Evolutionary conservation across 345 rosid genomes (phyloP).

Genomic region (Lumnitzera littorea): DNA sequence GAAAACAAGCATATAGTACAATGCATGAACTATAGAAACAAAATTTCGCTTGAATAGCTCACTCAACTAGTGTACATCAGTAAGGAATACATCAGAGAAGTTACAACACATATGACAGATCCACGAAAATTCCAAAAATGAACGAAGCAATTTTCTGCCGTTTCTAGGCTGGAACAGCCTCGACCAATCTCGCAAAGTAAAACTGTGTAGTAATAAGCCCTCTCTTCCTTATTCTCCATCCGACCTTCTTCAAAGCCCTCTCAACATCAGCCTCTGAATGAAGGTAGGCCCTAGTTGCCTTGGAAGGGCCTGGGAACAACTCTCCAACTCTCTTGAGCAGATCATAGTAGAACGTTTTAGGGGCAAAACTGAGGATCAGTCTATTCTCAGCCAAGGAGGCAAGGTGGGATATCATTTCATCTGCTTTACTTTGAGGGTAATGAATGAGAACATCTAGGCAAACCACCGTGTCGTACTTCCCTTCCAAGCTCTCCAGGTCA

Average conservation of each 20-base stretch:
- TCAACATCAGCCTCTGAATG: slow-evolving; percentile 90
- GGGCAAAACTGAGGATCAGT: slow-evolving; percentile 82
- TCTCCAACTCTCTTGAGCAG: slow-evolving; percentile 77
- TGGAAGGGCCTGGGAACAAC: slow-evolving; percentile 95
- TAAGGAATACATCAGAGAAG: too few relatives aligned
- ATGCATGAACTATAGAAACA: too few relatives aligned
- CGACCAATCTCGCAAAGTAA: slow-evolving; percentile 78
- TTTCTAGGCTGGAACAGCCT: slow-evolving; percentile 62
- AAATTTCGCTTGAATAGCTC: too few relatives aligned
- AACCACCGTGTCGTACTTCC: slow-evolving; percentile 72
- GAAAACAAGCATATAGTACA: too few relatives aligned
- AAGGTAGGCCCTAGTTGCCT: slow-evolving; percentile 90
- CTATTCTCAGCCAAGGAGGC: slow-evolving; percentile 83
- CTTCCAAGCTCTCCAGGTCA: slow-evolving; percentile 73
- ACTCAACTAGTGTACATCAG: too few relatives aligned
- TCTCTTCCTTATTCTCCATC: slow-evolving; percentile 84
- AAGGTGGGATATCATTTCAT: slow-evolving; percentile 89
- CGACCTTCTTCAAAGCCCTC: slow-evolving; percentile 67
- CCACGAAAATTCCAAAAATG: background rate
- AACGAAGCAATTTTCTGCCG: slow-evolving; percentile 8
- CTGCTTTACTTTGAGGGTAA: slow-evolving; percentile 89
- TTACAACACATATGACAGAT: background rate
- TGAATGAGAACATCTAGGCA: slow-evolving; percentile 93
- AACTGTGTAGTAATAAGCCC: slow-evolving; percentile 72
- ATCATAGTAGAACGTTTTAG: slow-evolving; percentile 81